Percentiles rank a stretch among this genome's conserved stretches.
phyloP scores from a whole-genome alignment of 352 stramenopile species.

The Globisporangium irregulare region DNA sequence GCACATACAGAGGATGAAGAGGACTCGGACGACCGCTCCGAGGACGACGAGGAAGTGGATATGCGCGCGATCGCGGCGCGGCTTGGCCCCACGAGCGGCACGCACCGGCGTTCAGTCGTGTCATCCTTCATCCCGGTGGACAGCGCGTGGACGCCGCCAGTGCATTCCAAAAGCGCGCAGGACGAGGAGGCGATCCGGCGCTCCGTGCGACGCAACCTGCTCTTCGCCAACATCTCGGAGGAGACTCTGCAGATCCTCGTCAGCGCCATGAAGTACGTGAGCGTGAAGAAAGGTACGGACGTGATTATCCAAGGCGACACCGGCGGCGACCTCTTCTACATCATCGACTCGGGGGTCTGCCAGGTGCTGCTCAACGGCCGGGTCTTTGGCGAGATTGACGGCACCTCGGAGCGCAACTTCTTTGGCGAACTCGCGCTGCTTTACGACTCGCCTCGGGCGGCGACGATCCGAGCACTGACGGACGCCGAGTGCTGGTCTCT shows the following conservation, averaged over 20 bases:
- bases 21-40: constrained; percentile 13
- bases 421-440: constrained; percentile 95
- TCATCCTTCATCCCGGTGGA: constrained; percentile 51
- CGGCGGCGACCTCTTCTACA: constrained; percentile 87
- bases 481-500: constrained; percentile 87
- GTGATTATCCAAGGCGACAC: constrained; percentile 72
- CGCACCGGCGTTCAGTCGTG: constrained; percentile 52
- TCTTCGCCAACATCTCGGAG: constrained; percentile 67
- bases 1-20: constrained; percentile 27
- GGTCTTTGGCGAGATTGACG: constrained; percentile 54
- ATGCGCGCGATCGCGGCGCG: constrained; percentile 37
- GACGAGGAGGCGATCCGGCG: constrained; percentile 53
- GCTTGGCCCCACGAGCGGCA: constrained; percentile 30
- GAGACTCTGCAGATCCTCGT: constrained; percentile 65
- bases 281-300: constrained; percentile 34
- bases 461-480: constrained; percentile 71
- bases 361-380: constrained; percentile 59
- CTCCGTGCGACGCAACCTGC: constrained; percentile 57
- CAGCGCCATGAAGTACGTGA: constrained; percentile 68
- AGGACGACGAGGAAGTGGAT: constrained; percentile 38
- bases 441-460: constrained; percentile 88
- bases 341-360: constrained; percentile 87
- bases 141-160: constrained; percentile 50
- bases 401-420: constrained; percentile 56
- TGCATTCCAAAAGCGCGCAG: constrained; percentile 45